phyloP scores from a whole-genome alignment of 306 rosid species.

The Sechiopsis laciniata region DNA sequence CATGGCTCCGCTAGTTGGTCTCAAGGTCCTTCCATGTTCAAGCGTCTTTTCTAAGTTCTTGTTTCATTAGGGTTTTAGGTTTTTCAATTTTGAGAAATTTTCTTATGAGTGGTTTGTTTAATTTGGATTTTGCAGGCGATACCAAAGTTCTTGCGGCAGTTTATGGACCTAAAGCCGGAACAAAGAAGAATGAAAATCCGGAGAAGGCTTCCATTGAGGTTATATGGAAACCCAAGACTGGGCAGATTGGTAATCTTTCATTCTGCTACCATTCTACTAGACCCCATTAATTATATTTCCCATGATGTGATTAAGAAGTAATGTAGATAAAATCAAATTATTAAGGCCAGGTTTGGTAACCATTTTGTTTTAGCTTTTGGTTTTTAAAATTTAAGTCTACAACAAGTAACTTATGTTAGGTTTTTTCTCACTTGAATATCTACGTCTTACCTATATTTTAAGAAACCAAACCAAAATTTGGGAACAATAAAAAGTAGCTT shows the following conservation, averaged over 20 bases:
- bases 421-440: no score
- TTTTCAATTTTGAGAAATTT: background rate
- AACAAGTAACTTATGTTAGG: no score
- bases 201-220: conserved; percentile 86
- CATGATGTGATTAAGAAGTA: no score
- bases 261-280: no score
- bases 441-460: no score
- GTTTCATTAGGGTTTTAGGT: background rate
- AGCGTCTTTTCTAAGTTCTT: background rate
- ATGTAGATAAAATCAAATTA: background rate
- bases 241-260: conserved; percentile 55
- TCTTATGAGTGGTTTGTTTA: background rate
- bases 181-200: conserved; percentile 82
- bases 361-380: no score
- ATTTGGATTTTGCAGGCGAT: conserved; percentile 41
- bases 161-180: conserved; percentile 79
- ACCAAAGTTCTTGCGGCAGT: conserved; percentile 85
- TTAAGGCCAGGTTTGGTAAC: no score
- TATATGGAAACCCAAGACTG: conserved; percentile 91
- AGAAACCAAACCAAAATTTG: no score
- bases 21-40: conserved; percentile 42
- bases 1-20: conserved; percentile 93
- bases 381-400: no score
- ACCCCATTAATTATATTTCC: no score
- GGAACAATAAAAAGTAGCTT: no score